phyloP scores from a whole-genome alignment of 176 grass and related monocot species.

The Otatea glauca region DNA sequence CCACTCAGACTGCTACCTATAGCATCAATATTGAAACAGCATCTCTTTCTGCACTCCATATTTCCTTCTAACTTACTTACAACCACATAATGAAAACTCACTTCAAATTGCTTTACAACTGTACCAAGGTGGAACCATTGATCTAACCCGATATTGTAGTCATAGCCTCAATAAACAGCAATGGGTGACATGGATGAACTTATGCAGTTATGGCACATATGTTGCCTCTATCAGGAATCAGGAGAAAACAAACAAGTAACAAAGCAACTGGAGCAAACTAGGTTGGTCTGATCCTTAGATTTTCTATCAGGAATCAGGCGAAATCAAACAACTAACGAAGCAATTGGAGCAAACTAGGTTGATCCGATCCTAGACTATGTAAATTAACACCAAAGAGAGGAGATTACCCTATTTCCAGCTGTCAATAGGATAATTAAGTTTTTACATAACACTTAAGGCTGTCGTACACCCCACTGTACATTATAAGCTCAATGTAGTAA shows the following conservation, averaged over 20 bases:
- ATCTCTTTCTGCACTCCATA: neutral
- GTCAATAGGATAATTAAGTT: neutral
- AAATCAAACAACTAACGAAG: slow-evolving; percentile 1
- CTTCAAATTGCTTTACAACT: neutral
- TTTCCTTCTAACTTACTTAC: slow-evolving; percentile 31
- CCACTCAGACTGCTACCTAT: neutral
- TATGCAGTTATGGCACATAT: neutral
- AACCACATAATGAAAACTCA: slow-evolving; percentile 2
- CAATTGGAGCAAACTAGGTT: neutral
- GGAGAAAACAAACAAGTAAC: neutral
- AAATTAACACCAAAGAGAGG: slow-evolving; percentile 5
- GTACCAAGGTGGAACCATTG: neutral
- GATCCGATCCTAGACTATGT: neutral
- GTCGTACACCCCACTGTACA: neutral
- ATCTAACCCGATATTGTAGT: neutral
- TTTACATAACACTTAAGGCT: neutral
- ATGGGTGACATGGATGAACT: neutral
- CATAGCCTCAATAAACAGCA: neutral
- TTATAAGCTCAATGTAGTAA: neutral
- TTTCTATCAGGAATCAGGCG: neutral
- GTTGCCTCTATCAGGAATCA: neutral
- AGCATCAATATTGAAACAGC: neutral
- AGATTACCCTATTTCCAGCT: slow-evolving; percentile 15
- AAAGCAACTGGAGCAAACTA: neutral
- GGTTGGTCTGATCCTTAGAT: neutral